phyloP scores from a whole-genome alignment of 2,329 filamentous ascomycete genomes.

The Aureobasidium sp. region DNA sequence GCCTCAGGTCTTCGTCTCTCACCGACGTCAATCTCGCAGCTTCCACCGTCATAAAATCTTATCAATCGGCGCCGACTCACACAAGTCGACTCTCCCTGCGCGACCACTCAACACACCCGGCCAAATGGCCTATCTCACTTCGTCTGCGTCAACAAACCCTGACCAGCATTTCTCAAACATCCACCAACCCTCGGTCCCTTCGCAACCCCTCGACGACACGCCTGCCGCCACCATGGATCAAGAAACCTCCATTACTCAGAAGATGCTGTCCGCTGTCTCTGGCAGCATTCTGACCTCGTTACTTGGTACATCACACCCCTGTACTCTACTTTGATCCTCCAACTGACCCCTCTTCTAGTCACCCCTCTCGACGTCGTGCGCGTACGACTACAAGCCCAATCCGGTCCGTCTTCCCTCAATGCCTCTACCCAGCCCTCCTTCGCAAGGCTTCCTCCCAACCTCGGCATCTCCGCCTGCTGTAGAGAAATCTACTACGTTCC shows the following conservation, averaged over 20 bases:
- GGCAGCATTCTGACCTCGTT: conserved; percentile 86
- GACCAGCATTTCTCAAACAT: conserved; percentile 8
- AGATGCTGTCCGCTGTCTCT: conserved; percentile 89
- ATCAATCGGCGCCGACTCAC: background rate
- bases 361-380: conserved; percentile 96
- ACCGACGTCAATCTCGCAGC: background rate
- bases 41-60: background rate
- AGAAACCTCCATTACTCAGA: conserved; percentile 74
- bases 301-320: conserved; percentile 53
- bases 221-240: conserved; percentile 36
- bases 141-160: background rate
- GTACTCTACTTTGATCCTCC: background rate
- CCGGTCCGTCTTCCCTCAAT: conserved; percentile 46
- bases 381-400: conserved; percentile 85
- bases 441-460: conserved; percentile 66
- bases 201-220: background rate
- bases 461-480: conserved; percentile 91
- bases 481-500: conserved; percentile 96
- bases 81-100: background rate
- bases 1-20: too few relatives aligned
- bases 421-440: conserved; percentile 44
- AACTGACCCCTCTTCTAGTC: conserved; percentile 44
- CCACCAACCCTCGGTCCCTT: conserved; percentile 18
- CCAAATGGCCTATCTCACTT: conserved; percentile 12
- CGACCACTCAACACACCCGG: background rate